Base-by-base conservation (phyloP, 148 eudicot genomes). In the Diospyros kaki region DNA sequence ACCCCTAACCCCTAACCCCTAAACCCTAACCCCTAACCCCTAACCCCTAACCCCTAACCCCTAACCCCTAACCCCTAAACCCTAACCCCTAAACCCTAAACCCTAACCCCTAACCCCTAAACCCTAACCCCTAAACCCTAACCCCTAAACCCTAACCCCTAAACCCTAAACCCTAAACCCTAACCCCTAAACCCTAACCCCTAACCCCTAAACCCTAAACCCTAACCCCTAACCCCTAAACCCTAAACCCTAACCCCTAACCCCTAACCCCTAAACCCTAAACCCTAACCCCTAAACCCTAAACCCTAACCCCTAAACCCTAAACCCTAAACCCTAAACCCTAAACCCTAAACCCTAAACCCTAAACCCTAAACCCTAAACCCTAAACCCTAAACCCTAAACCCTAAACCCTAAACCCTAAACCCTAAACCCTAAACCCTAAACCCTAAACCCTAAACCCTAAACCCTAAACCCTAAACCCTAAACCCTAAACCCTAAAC, bases 171-270 rank as follows among this genome's bases (percentile, higher is more conserved):
- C 61, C 73, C 45, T 38, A 70, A 68, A 68, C 71, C 71, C 71
- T 68, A 68, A 68, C 46, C 71, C 71, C 71, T 68, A 68, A 68
- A 68, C 71, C 68, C 68, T 41, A n/a, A n/a, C n/a, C n/a, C n/a
- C n/a, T n/a, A n/a, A n/a, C n/a, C n/a, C n/a, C n/a, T n/a, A n/a
- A n/a, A n/a, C n/a, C n/a, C n/a, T n/a, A n/a, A 64, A 64, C 46
- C 68, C 68, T 42, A 64, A 64, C 41, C 68, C 68, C 68, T 64
- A 64, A 64, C 39, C 68, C 68, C 68, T 64, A 64, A 64, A 64
- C 68, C 68, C 68, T 64, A 64, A 64, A 64, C 46, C 68, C n/a
- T n/a, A n/a, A n/a, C n/a, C n/a, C n/a, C n/a, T n/a, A n/a, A n/a
- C n/a, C n/a, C n/a, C n/a, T n/a, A 39, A 4, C 2, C 45, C 41